A percentile compares a stretch with the other conserved stretches of the same genome.
These are phyloP conservation scores for Mrakia gelida DNA, from an alignment of 768 basidiomycete genomes.

Conservation along the genomic window DNA sequence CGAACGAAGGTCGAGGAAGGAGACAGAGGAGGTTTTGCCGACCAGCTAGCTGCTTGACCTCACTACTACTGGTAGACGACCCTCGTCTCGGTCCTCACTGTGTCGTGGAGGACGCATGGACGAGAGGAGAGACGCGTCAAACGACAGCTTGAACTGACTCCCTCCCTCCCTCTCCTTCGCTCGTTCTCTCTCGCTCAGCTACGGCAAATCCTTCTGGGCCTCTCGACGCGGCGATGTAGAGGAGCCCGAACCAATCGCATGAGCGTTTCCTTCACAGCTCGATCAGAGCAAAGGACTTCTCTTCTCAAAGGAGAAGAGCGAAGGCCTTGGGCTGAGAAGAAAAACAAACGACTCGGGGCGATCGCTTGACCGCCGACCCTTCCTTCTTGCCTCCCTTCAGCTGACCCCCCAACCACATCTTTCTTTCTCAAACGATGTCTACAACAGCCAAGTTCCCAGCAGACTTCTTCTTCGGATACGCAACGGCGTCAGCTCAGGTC, in stretches of 20 bases:
- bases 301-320: background rate
- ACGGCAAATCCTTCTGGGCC: conserved; percentile 24
- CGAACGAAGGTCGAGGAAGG: background rate
- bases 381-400: no score
- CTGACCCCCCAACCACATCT: background rate
- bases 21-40: no score
- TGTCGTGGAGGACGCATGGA: no score
- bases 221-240: background rate
- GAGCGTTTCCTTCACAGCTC: background rate
- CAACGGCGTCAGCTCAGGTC: background rate
- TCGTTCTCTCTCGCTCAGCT: background rate
- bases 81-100: no score
- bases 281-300: background rate
- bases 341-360: background rate
- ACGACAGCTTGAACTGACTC: background rate
- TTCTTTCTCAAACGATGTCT: background rate
- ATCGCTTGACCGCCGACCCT: background rate
- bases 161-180: no score
- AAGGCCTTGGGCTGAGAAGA: no score
- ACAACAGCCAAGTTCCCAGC: conserved; percentile 3
- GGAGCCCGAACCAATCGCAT: background rate
- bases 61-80: no score
- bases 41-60: no score
- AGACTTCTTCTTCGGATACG: background rate
- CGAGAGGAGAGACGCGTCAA: background rate